Percentiles rank a stretch among this genome's conserved stretches.
phyloP scores from a whole-genome alignment of 2,329 filamentous ascomycete genomes.

The Aspergillus fijiensis region DNA sequence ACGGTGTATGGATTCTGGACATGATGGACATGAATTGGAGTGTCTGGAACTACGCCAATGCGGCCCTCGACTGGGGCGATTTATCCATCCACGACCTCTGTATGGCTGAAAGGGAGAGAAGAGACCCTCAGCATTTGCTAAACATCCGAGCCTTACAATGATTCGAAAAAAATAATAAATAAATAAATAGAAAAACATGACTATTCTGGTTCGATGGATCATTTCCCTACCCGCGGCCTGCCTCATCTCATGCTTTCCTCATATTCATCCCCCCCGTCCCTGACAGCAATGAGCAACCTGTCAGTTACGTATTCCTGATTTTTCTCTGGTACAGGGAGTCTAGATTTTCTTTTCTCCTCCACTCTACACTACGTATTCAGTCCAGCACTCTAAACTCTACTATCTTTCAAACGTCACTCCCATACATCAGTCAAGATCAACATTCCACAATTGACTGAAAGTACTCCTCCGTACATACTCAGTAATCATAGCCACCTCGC shows the following conservation, averaged over 20 bases:
- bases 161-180: neutral
- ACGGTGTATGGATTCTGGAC: too few relatives aligned
- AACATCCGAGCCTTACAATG: conserved; percentile 11
- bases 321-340: neutral
- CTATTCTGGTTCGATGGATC: neutral
- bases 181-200: neutral
- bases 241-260: neutral
- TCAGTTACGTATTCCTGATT: neutral
- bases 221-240: neutral
- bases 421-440: neutral
- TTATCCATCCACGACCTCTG: neutral
- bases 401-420: neutral
- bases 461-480: neutral
- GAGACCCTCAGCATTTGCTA: conserved; percentile 3
- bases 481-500: neutral
- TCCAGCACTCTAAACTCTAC: neutral
- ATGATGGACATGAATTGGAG: neutral
- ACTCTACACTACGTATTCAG: too few relatives aligned
- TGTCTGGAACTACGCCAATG: conserved; percentile 10
- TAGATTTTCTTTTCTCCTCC: neutral
- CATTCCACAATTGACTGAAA: neutral
- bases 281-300: neutral
- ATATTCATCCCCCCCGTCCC: neutral
- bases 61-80: conserved; percentile 10
- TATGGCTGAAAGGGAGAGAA: neutral